phyloP scores from a whole-genome alignment of 495 filamentous ascomycete species.

The Lentithecium fluviatile region DNA sequence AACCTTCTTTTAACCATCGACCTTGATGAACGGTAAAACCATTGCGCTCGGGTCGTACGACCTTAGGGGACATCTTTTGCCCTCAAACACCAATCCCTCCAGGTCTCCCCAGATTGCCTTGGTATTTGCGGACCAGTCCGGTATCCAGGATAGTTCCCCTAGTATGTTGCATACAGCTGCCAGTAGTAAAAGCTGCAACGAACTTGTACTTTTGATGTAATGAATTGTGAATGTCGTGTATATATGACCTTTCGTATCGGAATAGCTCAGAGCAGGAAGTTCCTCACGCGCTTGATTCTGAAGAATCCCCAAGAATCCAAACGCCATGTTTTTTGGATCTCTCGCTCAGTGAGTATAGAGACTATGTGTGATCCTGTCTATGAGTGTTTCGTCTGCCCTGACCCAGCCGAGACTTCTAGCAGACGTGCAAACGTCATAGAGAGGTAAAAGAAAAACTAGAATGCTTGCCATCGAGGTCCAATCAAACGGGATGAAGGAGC shows the following conservation, averaged over 20 bases:
- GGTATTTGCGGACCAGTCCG: slow-evolving; percentile 6
- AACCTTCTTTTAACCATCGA: too few species aligned
- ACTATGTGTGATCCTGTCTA: background rate
- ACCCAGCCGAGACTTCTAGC: background rate
- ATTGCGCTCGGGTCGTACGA: too few species aligned
- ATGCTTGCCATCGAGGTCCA: too few species aligned
- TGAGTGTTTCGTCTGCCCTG: too few species aligned
- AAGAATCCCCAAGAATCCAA: background rate
- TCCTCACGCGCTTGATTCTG: background rate
- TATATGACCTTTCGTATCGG: background rate
- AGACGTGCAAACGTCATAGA: background rate
- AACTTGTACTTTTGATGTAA: background rate
- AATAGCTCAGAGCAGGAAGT: background rate
- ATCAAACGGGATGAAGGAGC: too few species aligned
- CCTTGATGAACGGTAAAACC: too few species aligned
- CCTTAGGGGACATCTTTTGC: too few species aligned
- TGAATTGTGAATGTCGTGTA: background rate
- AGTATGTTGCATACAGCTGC: background rate
- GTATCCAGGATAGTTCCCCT: slow-evolving; percentile 7
- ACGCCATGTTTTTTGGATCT: slow-evolving; percentile 5
- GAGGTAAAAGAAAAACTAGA: too few species aligned
- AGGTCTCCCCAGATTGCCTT: background rate
- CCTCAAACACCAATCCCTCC: background rate
- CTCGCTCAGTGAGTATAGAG: background rate
- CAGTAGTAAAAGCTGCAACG: background rate